phyloP scores from a whole-genome alignment of 345 rosid genomes.

The Rhodomyrtus tomentosa region DNA sequence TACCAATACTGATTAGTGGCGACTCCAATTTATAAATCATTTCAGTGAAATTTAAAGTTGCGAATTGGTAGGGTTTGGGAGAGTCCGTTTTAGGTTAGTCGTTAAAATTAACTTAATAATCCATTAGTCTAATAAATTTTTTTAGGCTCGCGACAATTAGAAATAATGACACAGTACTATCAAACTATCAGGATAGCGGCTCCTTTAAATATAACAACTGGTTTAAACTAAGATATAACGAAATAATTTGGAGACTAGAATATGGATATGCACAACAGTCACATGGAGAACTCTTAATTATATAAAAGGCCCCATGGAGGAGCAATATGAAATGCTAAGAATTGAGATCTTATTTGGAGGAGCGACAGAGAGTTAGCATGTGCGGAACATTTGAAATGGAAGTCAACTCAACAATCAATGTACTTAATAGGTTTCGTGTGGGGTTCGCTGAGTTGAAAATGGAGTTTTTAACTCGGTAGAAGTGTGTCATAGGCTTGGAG shows the following conservation, averaged over 20 bases:
- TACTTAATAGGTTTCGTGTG: neutral
- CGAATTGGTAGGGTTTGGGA: too few species aligned
- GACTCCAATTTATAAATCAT: too few species aligned
- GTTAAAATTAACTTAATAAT: too few species aligned
- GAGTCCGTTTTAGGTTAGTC: too few species aligned
- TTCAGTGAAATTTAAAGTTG: too few species aligned
- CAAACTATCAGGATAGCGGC: too few species aligned
- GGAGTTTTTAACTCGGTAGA: neutral
- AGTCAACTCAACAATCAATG: neutral
- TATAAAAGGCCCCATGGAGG: neutral
- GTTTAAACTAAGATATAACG: neutral
- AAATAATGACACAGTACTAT: too few species aligned
- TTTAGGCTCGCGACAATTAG: too few species aligned
- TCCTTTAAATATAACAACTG: neutral
- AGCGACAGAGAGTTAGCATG: neutral
- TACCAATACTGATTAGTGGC: too few species aligned
- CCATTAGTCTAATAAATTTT: too few species aligned
- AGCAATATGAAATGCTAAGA: neutral
- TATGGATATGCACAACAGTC: neutral
- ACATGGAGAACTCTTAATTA: neutral
- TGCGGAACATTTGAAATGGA: neutral
- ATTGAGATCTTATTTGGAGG: neutral
- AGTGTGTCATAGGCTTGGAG: neutral
- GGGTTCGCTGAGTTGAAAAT: neutral
- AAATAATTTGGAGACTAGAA: neutral